A percentile compares a stretch with the other conserved stretches of the same genome.
Conservation (phyloP, 1,284 basidiomycete species). For the Malassezia pachydermatis region DNA sequence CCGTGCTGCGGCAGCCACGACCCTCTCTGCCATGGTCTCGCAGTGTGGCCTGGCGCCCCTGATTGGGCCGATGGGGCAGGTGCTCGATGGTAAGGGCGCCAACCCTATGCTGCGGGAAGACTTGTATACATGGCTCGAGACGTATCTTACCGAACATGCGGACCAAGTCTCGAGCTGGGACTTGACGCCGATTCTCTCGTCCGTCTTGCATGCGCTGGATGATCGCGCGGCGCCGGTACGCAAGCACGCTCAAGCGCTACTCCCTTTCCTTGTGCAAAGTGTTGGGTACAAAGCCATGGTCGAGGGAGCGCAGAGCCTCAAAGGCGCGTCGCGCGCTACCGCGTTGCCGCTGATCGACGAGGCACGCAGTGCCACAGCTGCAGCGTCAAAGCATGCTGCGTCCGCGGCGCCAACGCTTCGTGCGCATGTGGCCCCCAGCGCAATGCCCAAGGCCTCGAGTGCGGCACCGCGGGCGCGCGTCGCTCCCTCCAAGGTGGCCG, state of each 20-base stretch:
- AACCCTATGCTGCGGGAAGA: constrained; percentile 82
- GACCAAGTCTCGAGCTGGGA: constrained; percentile 58
- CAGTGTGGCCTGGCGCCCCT: constrained; percentile 75
- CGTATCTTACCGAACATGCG: constrained; percentile 62
- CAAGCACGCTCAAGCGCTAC: constrained; percentile 71
- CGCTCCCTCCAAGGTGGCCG: not conserved
- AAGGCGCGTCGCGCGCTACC: constrained; percentile 77
- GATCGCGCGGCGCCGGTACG: constrained; percentile 85
- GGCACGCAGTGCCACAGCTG: constrained; percentile 43
- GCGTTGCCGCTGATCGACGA: constrained; percentile 77
- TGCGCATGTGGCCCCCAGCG: constrained; percentile 5
- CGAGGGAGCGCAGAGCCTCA: constrained; percentile 72
- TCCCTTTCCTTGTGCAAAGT: constrained; percentile 67
- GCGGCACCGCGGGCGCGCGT: constrained; percentile 16
- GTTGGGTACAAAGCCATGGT: constrained; percentile 77
- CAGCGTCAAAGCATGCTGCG: constrained; percentile 29
- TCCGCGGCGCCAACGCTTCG: constrained; percentile 16
- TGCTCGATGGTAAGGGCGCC: constrained; percentile 61
- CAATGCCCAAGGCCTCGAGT: not conserved
- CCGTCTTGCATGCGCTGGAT: constrained; percentile 73
- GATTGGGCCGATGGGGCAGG: constrained; percentile 65
- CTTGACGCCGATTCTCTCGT: constrained; percentile 60
- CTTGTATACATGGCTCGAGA: constrained; percentile 72
- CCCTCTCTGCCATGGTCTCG: constrained; percentile 71
- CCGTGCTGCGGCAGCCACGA: constrained; percentile 65